phyloP scores from a whole-genome alignment of 2,329 filamentous ascomycete species.

The Zopfia rhizophila region DNA sequence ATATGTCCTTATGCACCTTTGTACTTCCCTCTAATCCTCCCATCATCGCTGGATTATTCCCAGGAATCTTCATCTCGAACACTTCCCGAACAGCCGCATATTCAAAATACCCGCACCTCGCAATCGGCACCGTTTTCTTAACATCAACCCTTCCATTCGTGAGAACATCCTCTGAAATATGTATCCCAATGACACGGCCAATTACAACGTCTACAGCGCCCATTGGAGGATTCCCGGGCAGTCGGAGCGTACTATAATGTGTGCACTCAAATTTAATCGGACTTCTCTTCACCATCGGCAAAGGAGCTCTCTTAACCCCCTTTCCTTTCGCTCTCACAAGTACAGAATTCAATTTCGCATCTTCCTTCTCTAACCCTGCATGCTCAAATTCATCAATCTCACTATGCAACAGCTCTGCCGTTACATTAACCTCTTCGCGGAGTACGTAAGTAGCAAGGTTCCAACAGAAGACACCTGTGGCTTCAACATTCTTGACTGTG shows the following conservation, averaged over 20 bases:
- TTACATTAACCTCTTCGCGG: conserved; percentile 65
- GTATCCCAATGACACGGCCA: conserved; percentile 66
- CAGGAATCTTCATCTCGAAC: conserved; percentile 69
- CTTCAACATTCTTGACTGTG: conserved; percentile 66
- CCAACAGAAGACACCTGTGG: conserved; percentile 68
- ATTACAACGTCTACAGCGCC: conserved; percentile 68
- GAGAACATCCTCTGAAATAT: conserved; percentile 66
- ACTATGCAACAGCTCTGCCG: conserved; percentile 61
- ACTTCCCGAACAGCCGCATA: conserved; percentile 66
- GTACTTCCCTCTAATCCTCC: conserved; percentile 43
- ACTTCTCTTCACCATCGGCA: conserved; percentile 65
- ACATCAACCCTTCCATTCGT: conserved; percentile 67
- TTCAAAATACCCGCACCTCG: conserved; percentile 69
- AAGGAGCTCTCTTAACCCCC: conserved; percentile 22
- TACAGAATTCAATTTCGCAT: conserved; percentile 50
- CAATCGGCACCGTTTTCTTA: conserved; percentile 67
- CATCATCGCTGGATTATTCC: conserved; percentile 36
- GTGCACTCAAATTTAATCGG: conserved; percentile 70
- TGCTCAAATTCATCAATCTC: conserved; percentile 66
- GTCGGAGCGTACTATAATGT: conserved; percentile 63
- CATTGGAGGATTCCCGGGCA: conserved; percentile 68
- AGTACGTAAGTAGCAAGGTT: conserved; percentile 68
- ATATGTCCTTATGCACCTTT: conserved; percentile 32
- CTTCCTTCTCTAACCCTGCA: conserved; percentile 62
- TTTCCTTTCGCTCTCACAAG: conserved; percentile 19